These are phyloP conservation scores for Sphaerulina populicola DNA, from an alignment of 2,329 filamentous ascomycete species.

Conservation along the genomic window DNA sequence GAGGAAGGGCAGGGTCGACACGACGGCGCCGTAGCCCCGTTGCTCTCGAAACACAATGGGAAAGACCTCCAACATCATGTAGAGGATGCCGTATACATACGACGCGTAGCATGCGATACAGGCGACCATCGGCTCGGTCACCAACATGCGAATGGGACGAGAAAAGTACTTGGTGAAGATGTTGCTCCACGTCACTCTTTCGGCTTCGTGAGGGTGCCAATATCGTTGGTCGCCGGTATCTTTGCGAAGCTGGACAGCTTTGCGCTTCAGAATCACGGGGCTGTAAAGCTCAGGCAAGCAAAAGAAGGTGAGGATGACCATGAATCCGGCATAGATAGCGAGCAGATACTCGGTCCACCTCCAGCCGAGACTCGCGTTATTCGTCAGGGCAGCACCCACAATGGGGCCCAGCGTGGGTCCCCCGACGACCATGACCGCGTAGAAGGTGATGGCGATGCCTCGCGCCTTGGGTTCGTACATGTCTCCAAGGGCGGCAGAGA, in stretches of 20 bases:
- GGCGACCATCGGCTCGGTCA: slow-evolving; percentile 43
- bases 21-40: slow-evolving; percentile 38
- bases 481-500: slow-evolving; percentile 39
- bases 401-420: slow-evolving; percentile 38
- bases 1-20: slow-evolving; percentile 37
- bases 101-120: slow-evolving; percentile 24
- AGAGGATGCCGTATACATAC: slow-evolving; percentile 40
- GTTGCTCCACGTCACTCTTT: slow-evolving; percentile 36
- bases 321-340: slow-evolving; percentile 35
- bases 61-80: slow-evolving; percentile 42
- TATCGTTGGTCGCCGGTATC: slow-evolving; percentile 34
- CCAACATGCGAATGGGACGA: slow-evolving; percentile 40
- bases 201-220: slow-evolving; percentile 41
- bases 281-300: slow-evolving; percentile 37
- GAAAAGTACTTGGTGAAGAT: slow-evolving; percentile 39
- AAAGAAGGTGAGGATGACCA: slow-evolving; percentile 25
- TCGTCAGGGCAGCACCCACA: slow-evolving; percentile 37
- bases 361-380: slow-evolving; percentile 34
- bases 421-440: slow-evolving; percentile 36
- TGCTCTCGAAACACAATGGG: slow-evolving; percentile 41
- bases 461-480: slow-evolving; percentile 35
- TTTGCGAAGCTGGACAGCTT: slow-evolving; percentile 34
- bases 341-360: slow-evolving; percentile 26
- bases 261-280: slow-evolving; percentile 35
- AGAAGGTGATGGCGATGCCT: slow-evolving; percentile 36